These are phyloP conservation scores for Mikania micrantha DNA, from an alignment of 129 eudicot species.

Conservation along the genomic window DNA sequence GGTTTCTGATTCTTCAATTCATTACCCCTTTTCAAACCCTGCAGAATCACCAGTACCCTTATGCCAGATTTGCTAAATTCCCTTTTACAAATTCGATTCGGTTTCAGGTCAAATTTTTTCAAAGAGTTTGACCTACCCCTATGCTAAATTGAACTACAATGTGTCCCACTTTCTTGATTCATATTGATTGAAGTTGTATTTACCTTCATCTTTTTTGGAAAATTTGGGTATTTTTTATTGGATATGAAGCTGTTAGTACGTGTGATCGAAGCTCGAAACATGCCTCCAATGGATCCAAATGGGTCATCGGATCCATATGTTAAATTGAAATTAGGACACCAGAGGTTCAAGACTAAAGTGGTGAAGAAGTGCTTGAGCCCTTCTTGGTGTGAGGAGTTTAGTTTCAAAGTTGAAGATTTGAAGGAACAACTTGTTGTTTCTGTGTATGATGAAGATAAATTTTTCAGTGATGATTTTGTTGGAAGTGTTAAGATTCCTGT, in stretches of 20 bases:
- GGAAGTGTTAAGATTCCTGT: constrained; percentile 68
- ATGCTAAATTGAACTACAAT: constrained; percentile 16
- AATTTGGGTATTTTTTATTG: neutral
- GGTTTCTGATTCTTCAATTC: constrained; percentile 19
- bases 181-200: neutral
- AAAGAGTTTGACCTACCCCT: constrained; percentile 12
- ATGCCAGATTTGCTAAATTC: neutral
- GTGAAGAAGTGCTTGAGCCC: constrained; percentile 81
- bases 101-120: constrained; percentile 18
- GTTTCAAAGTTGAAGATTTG: constrained; percentile 80
- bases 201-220: neutral
- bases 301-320: constrained; percentile 91
- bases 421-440: constrained; percentile 52
- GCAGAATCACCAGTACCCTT: constrained; percentile 14
- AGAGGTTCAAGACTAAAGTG: constrained; percentile 70
- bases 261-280: constrained; percentile 70
- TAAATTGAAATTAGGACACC: constrained; percentile 62
- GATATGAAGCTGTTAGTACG: constrained; percentile 81
- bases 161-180: constrained; percentile 11
- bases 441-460: constrained; percentile 80
- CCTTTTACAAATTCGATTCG: neutral
- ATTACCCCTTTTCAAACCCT: constrained; percentile 7
- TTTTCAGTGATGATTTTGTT: constrained; percentile 76
- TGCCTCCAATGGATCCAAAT: constrained; percentile 87
- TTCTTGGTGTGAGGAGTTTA: constrained; percentile 87